These are phyloP conservation scores for Triangularia verruculosa DNA, from an alignment of 2,329 filamentous ascomycete species.

Conservation along the genomic window DNA sequence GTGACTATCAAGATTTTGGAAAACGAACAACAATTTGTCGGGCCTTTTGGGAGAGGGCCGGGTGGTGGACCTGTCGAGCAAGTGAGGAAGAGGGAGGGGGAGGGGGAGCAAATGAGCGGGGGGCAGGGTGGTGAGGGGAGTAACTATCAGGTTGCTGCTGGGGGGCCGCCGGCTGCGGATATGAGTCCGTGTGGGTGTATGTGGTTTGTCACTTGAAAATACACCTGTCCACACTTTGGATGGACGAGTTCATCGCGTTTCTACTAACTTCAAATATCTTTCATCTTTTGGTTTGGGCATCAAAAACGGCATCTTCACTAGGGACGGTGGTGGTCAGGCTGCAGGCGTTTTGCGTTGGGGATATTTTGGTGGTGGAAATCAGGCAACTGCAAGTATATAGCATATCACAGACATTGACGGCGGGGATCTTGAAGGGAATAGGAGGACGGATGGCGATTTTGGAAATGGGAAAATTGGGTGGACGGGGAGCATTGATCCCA, in stretches of 20 bases:
- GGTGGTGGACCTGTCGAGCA: background rate
- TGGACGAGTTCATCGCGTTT: background rate
- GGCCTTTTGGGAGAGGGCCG: background rate
- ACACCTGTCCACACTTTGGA: background rate
- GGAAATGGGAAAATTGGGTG: too few relatives aligned
- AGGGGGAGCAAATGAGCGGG: background rate
- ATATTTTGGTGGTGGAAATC: too few relatives aligned
- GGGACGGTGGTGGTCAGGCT: too few relatives aligned
- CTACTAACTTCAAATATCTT: background rate
- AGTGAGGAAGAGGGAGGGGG: background rate
- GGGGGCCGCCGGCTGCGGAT: constrained; percentile 29
- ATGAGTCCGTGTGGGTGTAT: constrained; percentile 53
- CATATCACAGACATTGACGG: too few relatives aligned
- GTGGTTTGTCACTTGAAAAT: constrained; percentile 47
- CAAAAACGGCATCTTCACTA: too few relatives aligned
- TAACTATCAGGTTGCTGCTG: constrained; percentile 16
- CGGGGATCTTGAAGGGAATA: background rate
- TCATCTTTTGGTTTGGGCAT: background rate
- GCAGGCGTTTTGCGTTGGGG: too few relatives aligned
- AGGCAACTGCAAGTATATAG: too few relatives aligned
- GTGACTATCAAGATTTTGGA: constrained; percentile 47
- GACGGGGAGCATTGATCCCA: background rate
- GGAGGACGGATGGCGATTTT: too few relatives aligned
- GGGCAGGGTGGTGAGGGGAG: constrained; percentile 6
- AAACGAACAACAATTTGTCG: constrained; percentile 25